These are phyloP conservation scores for Blastobotrys chiropterorum DNA, from an alignment of 805 yeast genomes.

Conservation along the genomic window DNA sequence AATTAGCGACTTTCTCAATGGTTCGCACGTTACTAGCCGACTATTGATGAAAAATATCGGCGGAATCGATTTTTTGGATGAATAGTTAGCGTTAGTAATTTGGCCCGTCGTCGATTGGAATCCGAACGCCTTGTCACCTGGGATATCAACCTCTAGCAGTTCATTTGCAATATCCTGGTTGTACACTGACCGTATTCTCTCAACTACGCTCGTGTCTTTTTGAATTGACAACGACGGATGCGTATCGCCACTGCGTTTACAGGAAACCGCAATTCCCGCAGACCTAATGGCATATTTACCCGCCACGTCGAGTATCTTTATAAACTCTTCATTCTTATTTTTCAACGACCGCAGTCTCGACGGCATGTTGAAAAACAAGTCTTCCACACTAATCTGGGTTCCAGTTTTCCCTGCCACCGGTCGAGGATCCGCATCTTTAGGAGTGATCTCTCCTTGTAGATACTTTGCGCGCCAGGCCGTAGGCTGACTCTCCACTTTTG, in stretches of 20 bases:
- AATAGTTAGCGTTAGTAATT: constrained; percentile 65
- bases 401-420: constrained; percentile 86
- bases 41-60: constrained; percentile 83
- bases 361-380: constrained; percentile 82
- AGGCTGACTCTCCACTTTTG: constrained; percentile 54
- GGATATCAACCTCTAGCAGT: constrained; percentile 40
- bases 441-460: constrained; percentile 53
- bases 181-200: constrained; percentile 65
- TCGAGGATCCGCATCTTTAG: constrained; percentile 43
- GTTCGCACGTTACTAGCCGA: constrained; percentile 77
- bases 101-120: constrained; percentile 49
- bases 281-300: constrained; percentile 80
- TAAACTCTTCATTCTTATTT: constrained; percentile 52
- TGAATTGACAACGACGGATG: constrained; percentile 60
- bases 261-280: constrained; percentile 61
- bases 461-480: constrained; percentile 62
- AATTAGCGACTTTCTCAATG: constrained; percentile 60
- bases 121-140: constrained; percentile 39
- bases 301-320: constrained; percentile 71
- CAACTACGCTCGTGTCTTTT: constrained; percentile 44
- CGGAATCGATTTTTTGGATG: constrained; percentile 54
- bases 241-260: constrained; percentile 74
- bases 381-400: constrained; percentile 79
- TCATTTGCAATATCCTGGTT: constrained; percentile 67
- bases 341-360: constrained; percentile 64